phyloP scores from a whole-genome alignment of 2,329 filamentous ascomycete genomes.

The Hypoxylon sp. region DNA sequence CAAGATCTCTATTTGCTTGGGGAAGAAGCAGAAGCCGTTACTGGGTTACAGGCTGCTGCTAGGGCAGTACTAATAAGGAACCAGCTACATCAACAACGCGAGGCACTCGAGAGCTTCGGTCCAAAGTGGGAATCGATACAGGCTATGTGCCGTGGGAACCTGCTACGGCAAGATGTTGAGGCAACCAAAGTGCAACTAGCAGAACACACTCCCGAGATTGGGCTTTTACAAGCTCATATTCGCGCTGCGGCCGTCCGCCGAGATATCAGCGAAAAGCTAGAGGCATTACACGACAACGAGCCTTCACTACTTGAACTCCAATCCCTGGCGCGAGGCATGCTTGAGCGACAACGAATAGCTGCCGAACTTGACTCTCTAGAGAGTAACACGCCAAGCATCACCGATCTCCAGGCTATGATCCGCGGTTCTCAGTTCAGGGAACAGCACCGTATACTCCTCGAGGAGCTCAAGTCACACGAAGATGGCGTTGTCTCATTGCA shows the following conservation, averaged over 20 bases:
- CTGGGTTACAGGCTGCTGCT: slow-evolving; percentile 68
- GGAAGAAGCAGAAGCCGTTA: slow-evolving; percentile 36
- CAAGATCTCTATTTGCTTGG: slow-evolving; percentile 37
- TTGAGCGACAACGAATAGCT: slow-evolving; percentile 60
- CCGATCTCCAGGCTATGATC: slow-evolving; percentile 70
- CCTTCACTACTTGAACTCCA: slow-evolving; percentile 61
- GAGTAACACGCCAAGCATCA: slow-evolving; percentile 63
- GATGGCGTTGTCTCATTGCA: slow-evolving; percentile 75
- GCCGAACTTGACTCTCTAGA: slow-evolving; percentile 63
- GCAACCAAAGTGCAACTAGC: slow-evolving; percentile 58
- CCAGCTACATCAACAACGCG: slow-evolving; percentile 59
- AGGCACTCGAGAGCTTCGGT: slow-evolving; percentile 59
- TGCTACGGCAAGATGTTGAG: slow-evolving; percentile 55
- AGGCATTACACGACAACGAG: slow-evolving; percentile 55
- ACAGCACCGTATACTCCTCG: slow-evolving; percentile 67
- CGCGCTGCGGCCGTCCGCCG: slow-evolving; percentile 64
- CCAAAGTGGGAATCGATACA: slow-evolving; percentile 61
- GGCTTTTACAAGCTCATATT: slow-evolving; percentile 59
- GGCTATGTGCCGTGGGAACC: slow-evolving; percentile 56
- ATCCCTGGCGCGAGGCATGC: slow-evolving; percentile 67
- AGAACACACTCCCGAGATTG: slow-evolving; percentile 54
- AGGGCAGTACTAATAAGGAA: slow-evolving; percentile 68
- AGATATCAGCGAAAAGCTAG: slow-evolving; percentile 57
- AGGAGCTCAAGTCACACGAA: slow-evolving; percentile 73
- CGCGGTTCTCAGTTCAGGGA: slow-evolving; percentile 72